Base-by-base conservation (phyloP, 495 filamentous ascomycete genomes). In the Neurospora sp. region DNA sequence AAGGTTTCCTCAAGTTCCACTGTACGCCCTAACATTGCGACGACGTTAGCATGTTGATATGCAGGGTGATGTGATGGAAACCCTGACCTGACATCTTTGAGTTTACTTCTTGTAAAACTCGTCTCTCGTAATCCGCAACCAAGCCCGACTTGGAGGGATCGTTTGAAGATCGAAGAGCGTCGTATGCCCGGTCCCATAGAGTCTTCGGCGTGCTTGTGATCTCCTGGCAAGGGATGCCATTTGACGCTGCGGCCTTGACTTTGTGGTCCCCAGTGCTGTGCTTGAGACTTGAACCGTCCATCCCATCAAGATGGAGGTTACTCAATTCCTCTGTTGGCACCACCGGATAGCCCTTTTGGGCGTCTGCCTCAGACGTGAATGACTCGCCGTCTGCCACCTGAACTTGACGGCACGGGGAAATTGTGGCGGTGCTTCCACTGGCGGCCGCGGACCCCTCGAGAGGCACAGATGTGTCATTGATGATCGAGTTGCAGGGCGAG, bases 61-160 rank as follows among this genome's bases (percentile, higher is more conserved):
- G 54, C 2, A 1, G 7, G 12, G 14, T 0, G 0, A 16, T 0
- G 0, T 8, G 0, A 3, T 27, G 11, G 0, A 4, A 5, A 66
- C 3, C 14, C 14, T 18, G 7, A 35, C 54, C 27, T 66, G 14
- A 35, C 3, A 18, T 0, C 1, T 66, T 9, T 5, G 14, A 0
- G 0, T 1, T 18, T 27, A 35, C 5, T 4, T 0, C 27, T 4
- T 66, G 12, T 0, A 66, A 14, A 5, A 66, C 31, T 18, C 0
- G 7, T 16, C 14, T 0, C 27, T 66, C 54, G 54, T 66, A 66
- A 0, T 66, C 14, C 0, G 27, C 54, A 8, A 66, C 1, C 23
- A 66, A 66, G 54, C 2, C 54, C 0, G 14, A 35, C 3, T 66
- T 35, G 14, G 0, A 0, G 11, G 54, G 14, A 66, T 35, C 54